A percentile compares a stretch with the other conserved stretches of the same genome.
Evolutionary conservation across 2,329 filamentous ascomycete genomes (phyloP).

Genomic region (Corniculantispora saksenae): DNA sequence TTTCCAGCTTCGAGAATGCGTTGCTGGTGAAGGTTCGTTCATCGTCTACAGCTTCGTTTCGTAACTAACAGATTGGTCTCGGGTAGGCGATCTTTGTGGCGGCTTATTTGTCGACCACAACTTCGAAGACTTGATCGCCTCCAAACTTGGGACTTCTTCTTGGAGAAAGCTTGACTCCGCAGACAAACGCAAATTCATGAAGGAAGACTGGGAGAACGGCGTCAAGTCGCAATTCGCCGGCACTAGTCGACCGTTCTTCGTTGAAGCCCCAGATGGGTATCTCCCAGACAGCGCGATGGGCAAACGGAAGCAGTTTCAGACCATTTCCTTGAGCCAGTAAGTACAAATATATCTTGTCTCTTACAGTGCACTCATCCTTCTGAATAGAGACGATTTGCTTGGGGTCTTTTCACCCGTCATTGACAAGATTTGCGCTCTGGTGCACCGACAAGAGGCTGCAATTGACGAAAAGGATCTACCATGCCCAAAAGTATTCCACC

Average conservation of each 20-base stretch:
- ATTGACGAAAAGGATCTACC: neutral
- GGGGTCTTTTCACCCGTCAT: conserved; percentile 28
- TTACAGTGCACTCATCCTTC: neutral
- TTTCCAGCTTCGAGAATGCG: conserved; percentile 37
- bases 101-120: conserved; percentile 42
- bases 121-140: conserved; percentile 33
- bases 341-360: neutral
- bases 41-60: neutral
- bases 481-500: neutral
- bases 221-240: conserved; percentile 29
- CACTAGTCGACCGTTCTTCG: conserved; percentile 18
- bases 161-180: conserved; percentile 15
- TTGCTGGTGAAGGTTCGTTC: conserved; percentile 37
- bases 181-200: conserved; percentile 19
- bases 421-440: conserved; percentile 24
- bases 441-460: conserved; percentile 27
- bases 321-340: neutral
- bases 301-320: neutral
- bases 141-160: conserved; percentile 14
- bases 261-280: conserved; percentile 25
- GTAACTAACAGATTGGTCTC: neutral
- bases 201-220: conserved; percentile 28
- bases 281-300: neutral
- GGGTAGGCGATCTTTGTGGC: conserved; percentile 40
- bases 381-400: conserved; percentile 27